phyloP scores from a whole-genome alignment of 2,329 filamentous ascomycete species.

The Fusarium sp. region DNA sequence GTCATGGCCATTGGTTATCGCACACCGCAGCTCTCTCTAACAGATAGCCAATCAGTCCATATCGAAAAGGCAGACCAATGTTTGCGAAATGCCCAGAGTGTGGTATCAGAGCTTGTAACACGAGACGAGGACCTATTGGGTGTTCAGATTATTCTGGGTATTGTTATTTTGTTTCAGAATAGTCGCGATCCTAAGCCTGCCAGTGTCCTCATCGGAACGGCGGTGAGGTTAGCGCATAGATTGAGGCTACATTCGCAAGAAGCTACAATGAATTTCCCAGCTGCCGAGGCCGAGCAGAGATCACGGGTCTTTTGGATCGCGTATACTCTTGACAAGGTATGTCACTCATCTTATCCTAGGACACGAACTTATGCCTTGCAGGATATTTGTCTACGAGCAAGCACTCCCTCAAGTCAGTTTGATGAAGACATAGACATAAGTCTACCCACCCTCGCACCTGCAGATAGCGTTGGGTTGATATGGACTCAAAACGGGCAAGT shows the following conservation, averaged over 20 bases:
- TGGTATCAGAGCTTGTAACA: slow-evolving; percentile 55
- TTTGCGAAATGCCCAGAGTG: slow-evolving; percentile 55
- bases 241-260: slow-evolving; percentile 53
- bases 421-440: slow-evolving; percentile 58
- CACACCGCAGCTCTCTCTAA: slow-evolving; percentile 37
- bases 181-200: slow-evolving; percentile 55
- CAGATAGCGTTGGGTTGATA: slow-evolving; percentile 53
- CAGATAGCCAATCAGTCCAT: slow-evolving; percentile 32
- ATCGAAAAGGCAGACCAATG: slow-evolving; percentile 48
- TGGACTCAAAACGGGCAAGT: slow-evolving; percentile 52
- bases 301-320: slow-evolving; percentile 58
- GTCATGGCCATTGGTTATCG: slow-evolving; percentile 55
- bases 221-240: slow-evolving; percentile 55
- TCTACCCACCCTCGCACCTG: slow-evolving; percentile 49
- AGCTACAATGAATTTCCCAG: slow-evolving; percentile 40
- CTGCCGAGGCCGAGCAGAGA: slow-evolving; percentile 52
- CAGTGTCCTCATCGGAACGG: slow-evolving; percentile 55
- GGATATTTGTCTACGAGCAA: slow-evolving; percentile 54
- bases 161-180: slow-evolving; percentile 55
- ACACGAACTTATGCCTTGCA: slow-evolving; percentile 1
- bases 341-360: accelerated
- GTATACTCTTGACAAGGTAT: slow-evolving; percentile 57
- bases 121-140: slow-evolving; percentile 55
- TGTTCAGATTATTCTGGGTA: slow-evolving; percentile 55
- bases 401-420: slow-evolving; percentile 55